A percentile compares a stretch with the other conserved stretches of the same genome.
phyloP scores from a whole-genome alignment of 352 stramenopile genomes.

The Phytophthora fragariae region DNA sequence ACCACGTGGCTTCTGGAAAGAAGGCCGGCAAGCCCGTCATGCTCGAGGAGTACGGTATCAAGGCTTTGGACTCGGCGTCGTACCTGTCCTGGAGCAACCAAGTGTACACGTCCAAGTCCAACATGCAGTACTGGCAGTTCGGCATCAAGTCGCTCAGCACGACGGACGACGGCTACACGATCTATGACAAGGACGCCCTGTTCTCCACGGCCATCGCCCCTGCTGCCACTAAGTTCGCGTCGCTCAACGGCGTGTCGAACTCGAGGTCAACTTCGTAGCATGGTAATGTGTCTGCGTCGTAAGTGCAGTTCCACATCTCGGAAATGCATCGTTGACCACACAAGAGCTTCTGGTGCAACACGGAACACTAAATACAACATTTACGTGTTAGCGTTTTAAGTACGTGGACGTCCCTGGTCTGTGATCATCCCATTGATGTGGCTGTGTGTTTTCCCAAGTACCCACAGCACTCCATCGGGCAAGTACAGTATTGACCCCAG shows the following conservation, averaged over 20 bases:
- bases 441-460: too few relatives aligned
- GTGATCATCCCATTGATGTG: conserved; percentile 9
- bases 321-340: too few relatives aligned
- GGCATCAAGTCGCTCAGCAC: conserved; percentile 39
- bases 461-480: too few relatives aligned
- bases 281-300: too few relatives aligned
- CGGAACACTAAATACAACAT: too few relatives aligned
- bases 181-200: conserved; percentile 32
- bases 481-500: too few relatives aligned
- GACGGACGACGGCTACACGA: conserved; percentile 39
- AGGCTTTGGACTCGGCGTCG: conserved; percentile 28
- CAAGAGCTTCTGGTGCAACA: too few relatives aligned
- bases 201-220: conserved; percentile 34
- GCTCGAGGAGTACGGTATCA: conserved; percentile 44
- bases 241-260: conserved; percentile 25
- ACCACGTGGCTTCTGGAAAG: conserved; percentile 38
- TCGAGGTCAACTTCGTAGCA: conserved; percentile 26
- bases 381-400: too few relatives aligned
- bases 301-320: too few relatives aligned
- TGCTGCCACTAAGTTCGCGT: conserved; percentile 35
- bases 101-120: conserved; percentile 34
- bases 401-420: conserved; percentile 20
- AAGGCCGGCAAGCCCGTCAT: conserved; percentile 38
- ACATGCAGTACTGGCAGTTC: conserved; percentile 56
- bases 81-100: conserved; percentile 42